phyloP scores from a whole-genome alignment of 768 basidiomycete genomes.

The Fomitopsis pulvina region DNA sequence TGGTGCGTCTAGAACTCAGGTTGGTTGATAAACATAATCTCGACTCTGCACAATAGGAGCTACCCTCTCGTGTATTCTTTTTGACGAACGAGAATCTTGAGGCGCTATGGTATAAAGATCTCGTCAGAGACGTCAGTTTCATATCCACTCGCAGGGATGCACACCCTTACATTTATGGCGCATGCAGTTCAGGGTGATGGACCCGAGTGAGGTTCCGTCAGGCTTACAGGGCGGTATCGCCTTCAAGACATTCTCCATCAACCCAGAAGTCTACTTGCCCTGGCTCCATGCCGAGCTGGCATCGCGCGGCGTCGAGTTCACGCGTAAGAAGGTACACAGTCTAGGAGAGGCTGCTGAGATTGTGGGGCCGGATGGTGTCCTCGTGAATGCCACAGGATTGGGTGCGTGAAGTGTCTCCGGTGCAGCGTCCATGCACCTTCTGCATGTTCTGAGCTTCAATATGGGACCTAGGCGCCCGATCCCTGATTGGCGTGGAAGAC shows the following conservation, averaged over 20 bases:
- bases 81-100: constrained; percentile 14
- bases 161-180: background rate
- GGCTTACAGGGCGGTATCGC: constrained; percentile 30
- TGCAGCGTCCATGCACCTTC: background rate
- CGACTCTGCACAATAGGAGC: constrained; percentile 22
- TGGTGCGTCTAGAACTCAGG: constrained; percentile 22
- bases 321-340: constrained; percentile 33
- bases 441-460: background rate
- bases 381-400: constrained; percentile 53
- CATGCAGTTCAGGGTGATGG: constrained; percentile 27
- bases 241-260: constrained; percentile 42
- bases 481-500: constrained; percentile 80
- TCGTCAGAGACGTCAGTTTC: constrained; percentile 32
- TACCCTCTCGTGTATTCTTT: constrained; percentile 32
- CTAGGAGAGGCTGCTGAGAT: constrained; percentile 41
- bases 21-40: background rate
- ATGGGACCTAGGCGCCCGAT: constrained; percentile 45
- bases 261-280: constrained; percentile 44
- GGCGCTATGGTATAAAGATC: constrained; percentile 31
- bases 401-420: constrained; percentile 28
- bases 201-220: constrained; percentile 28
- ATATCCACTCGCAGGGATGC: background rate
- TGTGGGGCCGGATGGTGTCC: constrained; percentile 29
- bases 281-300: constrained; percentile 38
- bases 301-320: constrained; percentile 36